Base-by-base conservation (phyloP, 352 stramenopile genomes). In the Pythium dissimile region DNA sequence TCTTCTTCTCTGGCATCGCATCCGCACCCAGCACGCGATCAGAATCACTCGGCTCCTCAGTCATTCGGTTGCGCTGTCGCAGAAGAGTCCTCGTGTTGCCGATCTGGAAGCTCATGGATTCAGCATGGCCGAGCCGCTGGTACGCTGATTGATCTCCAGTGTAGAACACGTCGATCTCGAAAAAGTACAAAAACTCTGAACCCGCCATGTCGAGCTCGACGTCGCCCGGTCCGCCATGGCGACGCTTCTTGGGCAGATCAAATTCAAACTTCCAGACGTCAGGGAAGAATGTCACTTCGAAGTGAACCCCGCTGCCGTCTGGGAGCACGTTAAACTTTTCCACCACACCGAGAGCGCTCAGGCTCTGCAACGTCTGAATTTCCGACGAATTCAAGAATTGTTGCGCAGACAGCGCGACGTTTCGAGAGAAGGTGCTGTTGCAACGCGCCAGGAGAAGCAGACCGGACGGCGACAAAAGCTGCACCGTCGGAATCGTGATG, bases 241-340 rank as follows among this genome's bases (percentile, higher is more conserved):
- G 85, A 20, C 85, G 79, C 63, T 95, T 95, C 66, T 95, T 95
- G 1, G 85, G 85, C 42, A 95, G 59, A 56, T 93, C 85, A 39
- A 91, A 92, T 51, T 95, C 84, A 52, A 95, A 95, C 67, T 95
- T 95, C 86, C 86, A 95, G 43, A 95, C 86, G 49, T 95, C 86
- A 2, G 86, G 86, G 38, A 89, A 84, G 61, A 95, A 95, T 24
- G 71, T 93, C 52, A 91, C 80, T 43, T 90, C 82, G 58, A 90
- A 93, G 44, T 86, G 69, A 3, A 89, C 72, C 16, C 76, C 69
- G 3, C 28, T 66, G 21, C 64, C 65, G 23, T 76, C 71, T 1
- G 51, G 28, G 34, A 77, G 64, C n/a, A 67, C 49, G 31, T 55
- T 64, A 44, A 85, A 89, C 34, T 73, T 75, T 21, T 89, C 75